Evolutionary conservation across 805 yeast genomes (phyloP).

Genomic region (Suhomyces kilbournensis): DNA sequence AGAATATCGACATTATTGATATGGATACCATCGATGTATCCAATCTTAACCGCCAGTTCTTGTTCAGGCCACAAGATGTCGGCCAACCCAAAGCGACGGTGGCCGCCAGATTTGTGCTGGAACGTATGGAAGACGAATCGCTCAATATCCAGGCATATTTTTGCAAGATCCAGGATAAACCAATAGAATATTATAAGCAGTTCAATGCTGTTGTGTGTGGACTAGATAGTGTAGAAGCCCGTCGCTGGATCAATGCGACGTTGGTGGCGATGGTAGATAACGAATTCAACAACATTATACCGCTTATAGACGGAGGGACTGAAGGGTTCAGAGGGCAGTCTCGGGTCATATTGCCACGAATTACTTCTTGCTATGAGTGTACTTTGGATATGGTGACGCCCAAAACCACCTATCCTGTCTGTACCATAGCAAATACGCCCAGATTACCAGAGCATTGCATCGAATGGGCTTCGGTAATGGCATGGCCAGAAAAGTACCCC

Average conservation of each 20-base stretch:
- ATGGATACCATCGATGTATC: constrained; percentile 83
- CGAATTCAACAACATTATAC: constrained; percentile 34
- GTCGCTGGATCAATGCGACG: constrained; percentile 81
- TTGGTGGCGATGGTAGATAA: constrained; percentile 61
- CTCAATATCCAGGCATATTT: constrained; percentile 56
- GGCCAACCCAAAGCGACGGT: constrained; percentile 65
- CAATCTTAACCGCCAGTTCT: constrained; percentile 72
- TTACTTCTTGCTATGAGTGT: constrained; percentile 92
- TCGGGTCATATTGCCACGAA: constrained; percentile 78
- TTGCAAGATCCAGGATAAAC: constrained; percentile 59
- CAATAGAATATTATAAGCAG: constrained; percentile 57
- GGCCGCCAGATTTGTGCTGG: constrained; percentile 56
- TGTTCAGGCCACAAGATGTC: constrained; percentile 58
- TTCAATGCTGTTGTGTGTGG: constrained; percentile 83
- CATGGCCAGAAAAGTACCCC: constrained; percentile 60
- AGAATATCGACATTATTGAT: constrained; percentile 64
- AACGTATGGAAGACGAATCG: constrained; percentile 36
- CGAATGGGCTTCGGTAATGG: constrained; percentile 79
- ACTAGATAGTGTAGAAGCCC: constrained; percentile 82
- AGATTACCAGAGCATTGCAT: constrained; percentile 91
- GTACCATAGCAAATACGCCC: constrained; percentile 95
- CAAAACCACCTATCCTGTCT: constrained; percentile 74
- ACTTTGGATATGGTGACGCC: constrained; percentile 71
- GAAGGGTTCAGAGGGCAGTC: constrained; percentile 94
- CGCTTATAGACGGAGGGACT: constrained; percentile 88